These are phyloP conservation scores for Erodium texanum DNA, from an alignment of 441 rosid species.

Conservation along the genomic window DNA sequence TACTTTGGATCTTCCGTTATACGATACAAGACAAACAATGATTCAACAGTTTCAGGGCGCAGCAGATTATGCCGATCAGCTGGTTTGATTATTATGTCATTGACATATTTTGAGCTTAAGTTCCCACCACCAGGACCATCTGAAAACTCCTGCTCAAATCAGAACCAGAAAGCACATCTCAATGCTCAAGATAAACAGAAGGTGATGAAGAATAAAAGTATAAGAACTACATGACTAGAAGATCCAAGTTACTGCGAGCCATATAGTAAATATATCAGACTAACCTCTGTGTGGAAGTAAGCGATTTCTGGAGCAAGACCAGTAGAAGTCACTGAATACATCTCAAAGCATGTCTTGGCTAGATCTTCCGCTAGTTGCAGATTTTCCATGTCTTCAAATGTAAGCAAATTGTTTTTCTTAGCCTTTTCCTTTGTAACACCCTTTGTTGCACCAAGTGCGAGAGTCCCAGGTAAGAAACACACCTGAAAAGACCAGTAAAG, in stretches of 20 bases:
- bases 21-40: constrained; percentile 71
- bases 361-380: constrained; percentile 91
- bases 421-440: constrained; percentile 77
- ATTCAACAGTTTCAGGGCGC: constrained; percentile 96
- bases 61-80: constrained; percentile 86
- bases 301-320: constrained; percentile 98
- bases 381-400: constrained; percentile 81
- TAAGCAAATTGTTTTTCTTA: constrained; percentile 61
- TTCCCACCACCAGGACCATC: constrained; percentile 87
- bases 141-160: constrained; percentile 52
- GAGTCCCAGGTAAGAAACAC: constrained; percentile 87
- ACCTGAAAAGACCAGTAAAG: constrained; percentile 41
- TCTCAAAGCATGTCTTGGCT: constrained; percentile 89
- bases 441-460: constrained; percentile 95
- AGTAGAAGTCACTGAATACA: constrained; percentile 87
- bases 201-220: constrained; percentile 1
- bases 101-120: constrained; percentile 55
- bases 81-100: constrained; percentile 79
- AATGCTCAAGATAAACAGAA: constrained; percentile 13
- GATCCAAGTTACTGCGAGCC: neutral
- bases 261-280: constrained; percentile 20
- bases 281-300: constrained; percentile 82
- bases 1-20: constrained; percentile 83
- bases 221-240: neutral
- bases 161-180: constrained; percentile 22